Percentiles rank a stretch among this genome's conserved stretches.
Conservation (phyloP, 768 basidiomycete species). For the Dendrothele bispora region DNA sequence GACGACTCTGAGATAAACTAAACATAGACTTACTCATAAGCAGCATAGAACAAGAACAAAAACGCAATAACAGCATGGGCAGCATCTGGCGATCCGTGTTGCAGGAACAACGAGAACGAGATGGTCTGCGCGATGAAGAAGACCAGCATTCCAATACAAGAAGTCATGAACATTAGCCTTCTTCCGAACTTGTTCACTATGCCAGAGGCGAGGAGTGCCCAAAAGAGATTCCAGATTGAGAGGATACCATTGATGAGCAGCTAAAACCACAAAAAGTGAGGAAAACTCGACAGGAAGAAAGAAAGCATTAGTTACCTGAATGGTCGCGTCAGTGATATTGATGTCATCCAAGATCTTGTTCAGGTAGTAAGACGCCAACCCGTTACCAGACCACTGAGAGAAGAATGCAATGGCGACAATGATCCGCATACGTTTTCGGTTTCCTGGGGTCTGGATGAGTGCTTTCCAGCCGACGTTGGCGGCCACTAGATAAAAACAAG, state of each 20-base stretch:
- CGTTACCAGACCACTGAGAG: constrained; percentile 86
- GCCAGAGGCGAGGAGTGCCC: constrained; percentile 50
- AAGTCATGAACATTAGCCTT: constrained; percentile 49
- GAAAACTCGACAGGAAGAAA: no score
- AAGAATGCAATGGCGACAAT: constrained; percentile 80
- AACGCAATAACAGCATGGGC: constrained; percentile 53
- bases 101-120: constrained; percentile 39
- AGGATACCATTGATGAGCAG: constrained; percentile 63
- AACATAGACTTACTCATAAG: constrained; percentile 43
- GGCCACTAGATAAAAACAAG: constrained; percentile 31
- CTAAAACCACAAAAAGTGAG: no score
- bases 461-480: constrained; percentile 68
- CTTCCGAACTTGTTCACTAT: constrained; percentile 52
- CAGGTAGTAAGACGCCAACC: constrained; percentile 83
- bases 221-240: constrained; percentile 56
- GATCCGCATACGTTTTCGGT: constrained; percentile 74
- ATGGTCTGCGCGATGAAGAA: constrained; percentile 49
- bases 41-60: constrained; percentile 59
- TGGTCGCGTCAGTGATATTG: constrained; percentile 59
- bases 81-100: constrained; percentile 27
- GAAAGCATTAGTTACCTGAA: constrained; percentile 33
- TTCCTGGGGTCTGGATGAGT: constrained; percentile 65
- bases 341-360: constrained; percentile 69
- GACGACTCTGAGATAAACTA: no score
- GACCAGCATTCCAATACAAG: constrained; percentile 38